Evolutionary conservation across 306 rosid species (phyloP).

Genomic region (Vigna unguiculata): DNA sequence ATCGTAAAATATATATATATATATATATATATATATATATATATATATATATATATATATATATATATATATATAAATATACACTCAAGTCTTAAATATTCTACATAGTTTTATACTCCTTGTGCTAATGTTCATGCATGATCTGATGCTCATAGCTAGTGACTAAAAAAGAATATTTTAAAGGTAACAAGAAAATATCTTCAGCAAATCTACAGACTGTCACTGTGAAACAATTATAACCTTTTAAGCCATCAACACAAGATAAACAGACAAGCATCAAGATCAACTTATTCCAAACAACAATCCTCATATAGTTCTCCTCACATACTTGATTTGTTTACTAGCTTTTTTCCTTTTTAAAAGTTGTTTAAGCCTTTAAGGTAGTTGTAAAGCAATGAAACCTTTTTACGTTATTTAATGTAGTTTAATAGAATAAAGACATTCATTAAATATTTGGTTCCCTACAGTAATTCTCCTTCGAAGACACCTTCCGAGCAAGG

Average conservation of each 20-base stretch:
- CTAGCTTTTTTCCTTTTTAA: background rate
- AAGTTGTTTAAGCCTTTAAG: background rate
- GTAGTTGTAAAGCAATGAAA: background rate
- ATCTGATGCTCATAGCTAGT: too few relatives aligned
- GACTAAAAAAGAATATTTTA: background rate
- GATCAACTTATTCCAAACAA: conserved; percentile 12
- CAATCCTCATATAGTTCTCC: conserved; percentile 1
- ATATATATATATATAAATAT: too few relatives aligned
- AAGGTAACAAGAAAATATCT: background rate
- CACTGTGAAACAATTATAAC: conserved; percentile 14
- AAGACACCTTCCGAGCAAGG: background rate
- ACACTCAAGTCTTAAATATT: background rate
- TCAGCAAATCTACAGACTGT: conserved; percentile 9
- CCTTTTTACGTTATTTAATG: background rate
- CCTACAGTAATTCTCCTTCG: background rate
- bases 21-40: too few relatives aligned
- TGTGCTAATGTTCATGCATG: too few relatives aligned
- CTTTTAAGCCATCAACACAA: conserved; percentile 4
- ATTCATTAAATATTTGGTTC: conserved; percentile 1
- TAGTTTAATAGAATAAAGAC: conserved; percentile 2
- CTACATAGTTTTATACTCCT: background rate
- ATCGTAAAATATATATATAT: too few relatives aligned
- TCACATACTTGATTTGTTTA: background rate
- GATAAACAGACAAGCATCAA: background rate
- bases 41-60: too few relatives aligned